phyloP scores from a whole-genome alignment of 805 yeast species.

The Metschnikowia proteae region DNA sequence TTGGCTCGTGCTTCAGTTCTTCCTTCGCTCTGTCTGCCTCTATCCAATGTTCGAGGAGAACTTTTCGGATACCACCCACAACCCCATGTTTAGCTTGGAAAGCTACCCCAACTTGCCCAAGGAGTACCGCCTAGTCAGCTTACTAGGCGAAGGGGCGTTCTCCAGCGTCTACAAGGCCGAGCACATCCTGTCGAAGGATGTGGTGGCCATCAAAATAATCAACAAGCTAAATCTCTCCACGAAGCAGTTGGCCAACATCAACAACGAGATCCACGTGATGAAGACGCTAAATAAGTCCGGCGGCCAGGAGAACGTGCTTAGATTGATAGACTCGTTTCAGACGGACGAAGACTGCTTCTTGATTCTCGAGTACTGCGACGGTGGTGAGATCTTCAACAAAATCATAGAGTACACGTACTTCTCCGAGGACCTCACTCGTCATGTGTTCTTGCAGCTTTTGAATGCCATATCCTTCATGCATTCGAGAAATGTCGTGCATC shows the following conservation, averaged over 20 bases:
- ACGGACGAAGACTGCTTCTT: conserved; percentile 59
- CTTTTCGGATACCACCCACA: background rate
- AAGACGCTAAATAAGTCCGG: conserved; percentile 43
- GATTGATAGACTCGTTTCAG: conserved; percentile 63
- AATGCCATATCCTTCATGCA: conserved; percentile 66
- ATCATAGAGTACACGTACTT: conserved; percentile 65
- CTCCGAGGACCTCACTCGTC: conserved; percentile 61
- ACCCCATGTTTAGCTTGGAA: conserved; percentile 8
- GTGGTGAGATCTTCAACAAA: conserved; percentile 73
- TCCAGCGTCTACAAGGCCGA: conserved; percentile 67
- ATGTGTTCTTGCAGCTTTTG: conserved; percentile 60
- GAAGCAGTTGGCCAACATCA: conserved; percentile 61
- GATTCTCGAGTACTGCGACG: conserved; percentile 67
- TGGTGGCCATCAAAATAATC: conserved; percentile 58
- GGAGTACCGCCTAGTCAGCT: conserved; percentile 42
- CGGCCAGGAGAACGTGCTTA: conserved; percentile 60
- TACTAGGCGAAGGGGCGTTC: conserved; percentile 81
- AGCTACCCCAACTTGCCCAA: conserved; percentile 35
- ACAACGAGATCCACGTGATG: conserved; percentile 78
- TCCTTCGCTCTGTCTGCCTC: background rate
- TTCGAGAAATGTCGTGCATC: conserved; percentile 73
- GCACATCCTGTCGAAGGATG: conserved; percentile 33
- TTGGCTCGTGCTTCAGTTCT: no score
- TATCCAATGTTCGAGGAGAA: conserved; percentile 1
- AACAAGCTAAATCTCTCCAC: conserved; percentile 65